These are phyloP conservation scores for Saccharomyces jurei DNA, from an alignment of 805 yeast species.

Conservation along the genomic window DNA sequence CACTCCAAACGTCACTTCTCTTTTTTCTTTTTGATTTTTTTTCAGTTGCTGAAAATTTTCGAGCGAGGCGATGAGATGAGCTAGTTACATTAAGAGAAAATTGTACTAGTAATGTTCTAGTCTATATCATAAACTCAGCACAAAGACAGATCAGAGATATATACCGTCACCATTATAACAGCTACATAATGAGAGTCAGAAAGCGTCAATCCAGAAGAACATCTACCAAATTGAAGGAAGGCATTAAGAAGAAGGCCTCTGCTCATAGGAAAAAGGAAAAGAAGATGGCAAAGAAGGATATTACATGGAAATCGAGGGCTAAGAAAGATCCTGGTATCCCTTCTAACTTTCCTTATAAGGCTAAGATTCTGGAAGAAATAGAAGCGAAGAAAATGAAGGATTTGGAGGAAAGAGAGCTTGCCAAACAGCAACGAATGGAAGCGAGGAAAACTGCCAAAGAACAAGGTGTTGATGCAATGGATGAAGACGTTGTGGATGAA, in stretches of 20 bases:
- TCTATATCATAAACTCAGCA: constrained; percentile 1
- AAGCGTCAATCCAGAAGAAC: constrained; percentile 77
- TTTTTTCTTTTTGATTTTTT: background rate
- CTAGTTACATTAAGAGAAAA: background rate
- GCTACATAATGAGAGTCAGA: constrained; percentile 37
- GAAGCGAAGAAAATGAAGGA: constrained; percentile 53
- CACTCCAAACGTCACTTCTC: background rate
- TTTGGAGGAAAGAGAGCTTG: constrained; percentile 44
- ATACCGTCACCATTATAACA: background rate
- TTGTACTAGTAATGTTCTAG: background rate
- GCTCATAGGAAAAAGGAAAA: constrained; percentile 83
- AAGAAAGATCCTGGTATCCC: constrained; percentile 95
- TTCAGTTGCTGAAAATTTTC: constrained; percentile 7
- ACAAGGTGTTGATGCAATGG: constrained; percentile 30
- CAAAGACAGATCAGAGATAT: background rate
- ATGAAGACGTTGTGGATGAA: constrained; percentile 33
- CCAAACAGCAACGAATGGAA: constrained; percentile 42
- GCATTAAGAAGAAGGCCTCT: constrained; percentile 90
- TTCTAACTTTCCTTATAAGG: constrained; percentile 88
- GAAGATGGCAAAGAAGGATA: constrained; percentile 78
- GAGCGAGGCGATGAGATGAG: constrained; percentile 18
- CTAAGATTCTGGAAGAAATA: constrained; percentile 62
- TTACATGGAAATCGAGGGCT: constrained; percentile 82
- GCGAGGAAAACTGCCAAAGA: constrained; percentile 32
- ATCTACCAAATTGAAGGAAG: constrained; percentile 90